Evolutionary conservation across 805 yeast genomes (phyloP).

Genomic region (Geotrichum ghanense): DNA sequence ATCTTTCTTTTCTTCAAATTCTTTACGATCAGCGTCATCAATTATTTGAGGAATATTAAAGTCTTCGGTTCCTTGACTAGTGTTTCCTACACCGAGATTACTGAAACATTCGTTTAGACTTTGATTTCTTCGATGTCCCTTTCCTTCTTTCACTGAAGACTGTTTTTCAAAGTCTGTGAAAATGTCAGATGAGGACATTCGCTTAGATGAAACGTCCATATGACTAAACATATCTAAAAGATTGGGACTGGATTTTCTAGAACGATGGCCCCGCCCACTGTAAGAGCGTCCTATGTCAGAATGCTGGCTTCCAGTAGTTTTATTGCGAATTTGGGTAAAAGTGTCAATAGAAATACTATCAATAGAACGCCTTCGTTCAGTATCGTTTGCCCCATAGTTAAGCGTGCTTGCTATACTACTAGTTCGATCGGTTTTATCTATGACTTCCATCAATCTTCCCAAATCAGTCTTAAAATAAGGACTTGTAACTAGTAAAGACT

Average conservation of each 20-base stretch:
- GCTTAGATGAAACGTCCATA: not conserved
- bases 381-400: conserved; percentile 4
- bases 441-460: conserved; percentile 16
- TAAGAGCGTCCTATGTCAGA: not conserved
- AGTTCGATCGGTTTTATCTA: conserved; percentile 10
- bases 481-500: conserved; percentile 14
- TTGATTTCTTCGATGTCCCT: not conserved
- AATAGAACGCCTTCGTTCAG: conserved; percentile 2
- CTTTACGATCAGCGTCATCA: not conserved
- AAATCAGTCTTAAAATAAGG: conserved; percentile 14
- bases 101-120: not conserved
- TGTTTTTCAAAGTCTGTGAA: not conserved
- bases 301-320: not conserved
- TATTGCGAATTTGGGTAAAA: not conserved
- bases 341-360: not conserved
- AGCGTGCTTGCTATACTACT: conserved; percentile 5
- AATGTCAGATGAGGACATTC: conserved; percentile 11
- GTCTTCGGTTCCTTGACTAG: not conserved
- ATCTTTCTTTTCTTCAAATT: not conserved
- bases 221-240: conserved; percentile 14
- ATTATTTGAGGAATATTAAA: not conserved
- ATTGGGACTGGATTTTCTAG: conserved; percentile 16
- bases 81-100: not conserved
- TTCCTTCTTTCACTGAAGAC: not conserved
- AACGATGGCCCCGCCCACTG: conserved; percentile 9